A percentile compares a stretch with the other conserved stretches of the same genome.
Evolutionary conservation across 208 protist genomes (phyloP).

Genomic region (Naegleria lovaniensis): DNA sequence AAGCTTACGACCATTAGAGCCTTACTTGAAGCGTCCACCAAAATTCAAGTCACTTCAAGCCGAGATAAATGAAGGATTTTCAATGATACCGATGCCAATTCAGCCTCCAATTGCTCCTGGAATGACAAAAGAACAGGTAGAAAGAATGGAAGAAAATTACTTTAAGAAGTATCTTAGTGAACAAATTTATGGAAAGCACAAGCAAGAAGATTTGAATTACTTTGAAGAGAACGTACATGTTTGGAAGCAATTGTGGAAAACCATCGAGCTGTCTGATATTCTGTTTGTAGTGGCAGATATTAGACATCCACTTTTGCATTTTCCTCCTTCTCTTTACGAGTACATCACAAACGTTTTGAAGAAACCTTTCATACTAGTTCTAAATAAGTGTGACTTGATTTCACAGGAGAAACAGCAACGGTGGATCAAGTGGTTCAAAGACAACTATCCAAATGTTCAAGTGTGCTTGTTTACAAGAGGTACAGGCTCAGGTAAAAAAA

Average conservation of each 20-base stretch:
- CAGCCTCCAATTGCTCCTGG: neutral
- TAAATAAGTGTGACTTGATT: slow-evolving; percentile 90
- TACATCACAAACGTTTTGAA: slow-evolving; percentile 69
- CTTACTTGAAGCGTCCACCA: neutral
- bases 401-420: slow-evolving; percentile 50
- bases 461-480: slow-evolving; percentile 65
- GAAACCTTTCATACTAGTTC: slow-evolving; percentile 81
- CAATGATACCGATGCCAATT: neutral
- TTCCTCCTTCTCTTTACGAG: slow-evolving; percentile 74
- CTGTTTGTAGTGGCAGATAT: slow-evolving; percentile 85
- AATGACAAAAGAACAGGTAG: neutral
- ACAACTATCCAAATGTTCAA: slow-evolving; percentile 57
- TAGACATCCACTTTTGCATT: slow-evolving; percentile 87
- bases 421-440: slow-evolving; percentile 63
- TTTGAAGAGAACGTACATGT: slow-evolving; percentile 94
- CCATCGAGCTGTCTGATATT: slow-evolving; percentile 86
- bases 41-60: neutral
- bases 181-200: slow-evolving; percentile 33
- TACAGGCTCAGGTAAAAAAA: slow-evolving; percentile 32
- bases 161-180: slow-evolving; percentile 21
- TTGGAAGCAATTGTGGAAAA: slow-evolving; percentile 96
- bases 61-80: neutral
- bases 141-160: neutral
- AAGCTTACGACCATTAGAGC: neutral
- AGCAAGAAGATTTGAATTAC: slow-evolving; percentile 58